These are phyloP conservation scores for Cubamyces sp. DNA, from an alignment of 768 basidiomycete species.

Conservation along the genomic window DNA sequence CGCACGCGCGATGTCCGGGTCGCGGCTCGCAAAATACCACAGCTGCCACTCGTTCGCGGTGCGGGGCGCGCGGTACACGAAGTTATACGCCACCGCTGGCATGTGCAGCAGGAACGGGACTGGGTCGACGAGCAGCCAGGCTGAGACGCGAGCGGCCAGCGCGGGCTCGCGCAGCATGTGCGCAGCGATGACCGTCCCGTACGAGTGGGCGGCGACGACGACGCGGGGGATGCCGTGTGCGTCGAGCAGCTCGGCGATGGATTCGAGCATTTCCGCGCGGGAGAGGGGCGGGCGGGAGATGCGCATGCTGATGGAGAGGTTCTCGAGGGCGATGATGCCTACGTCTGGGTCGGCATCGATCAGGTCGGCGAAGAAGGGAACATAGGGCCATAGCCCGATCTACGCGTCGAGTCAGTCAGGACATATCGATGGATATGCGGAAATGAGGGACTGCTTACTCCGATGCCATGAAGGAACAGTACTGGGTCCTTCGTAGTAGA, in stretches of 20 bases:
- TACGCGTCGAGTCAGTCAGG: slow-evolving; percentile 31
- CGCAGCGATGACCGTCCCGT: slow-evolving; percentile 60
- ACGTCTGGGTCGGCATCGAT: slow-evolving; percentile 48
- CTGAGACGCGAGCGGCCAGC: slow-evolving; percentile 41
- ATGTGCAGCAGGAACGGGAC: slow-evolving; percentile 67
- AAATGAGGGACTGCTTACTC: slow-evolving; percentile 43
- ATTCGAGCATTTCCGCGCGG: slow-evolving; percentile 44
- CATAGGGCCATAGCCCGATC: slow-evolving; percentile 68
- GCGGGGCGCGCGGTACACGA: slow-evolving; percentile 60
- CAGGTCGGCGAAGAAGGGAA: slow-evolving; percentile 53
- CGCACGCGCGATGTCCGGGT: slow-evolving; percentile 62
- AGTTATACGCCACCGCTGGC: slow-evolving; percentile 66
- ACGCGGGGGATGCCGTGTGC: slow-evolving; percentile 43
- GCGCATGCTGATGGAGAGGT: slow-evolving; percentile 62
- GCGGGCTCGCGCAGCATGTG: slow-evolving; percentile 51
- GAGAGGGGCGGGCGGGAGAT: slow-evolving; percentile 58
- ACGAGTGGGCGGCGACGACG: slow-evolving; percentile 61
- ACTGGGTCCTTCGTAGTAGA: slow-evolving; percentile 53
- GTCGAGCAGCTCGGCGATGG: slow-evolving; percentile 50
- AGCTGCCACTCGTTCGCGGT: slow-evolving; percentile 64
- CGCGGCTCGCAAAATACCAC: slow-evolving; percentile 70
- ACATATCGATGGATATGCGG: not conserved
- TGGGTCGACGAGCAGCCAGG: slow-evolving; percentile 61
- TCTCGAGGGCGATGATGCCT: slow-evolving; percentile 62
- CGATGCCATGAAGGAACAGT: slow-evolving; percentile 73